Conservation (phyloP, 371 early-diverging fungal species). For the Rhizomucor pusillus region DNA sequence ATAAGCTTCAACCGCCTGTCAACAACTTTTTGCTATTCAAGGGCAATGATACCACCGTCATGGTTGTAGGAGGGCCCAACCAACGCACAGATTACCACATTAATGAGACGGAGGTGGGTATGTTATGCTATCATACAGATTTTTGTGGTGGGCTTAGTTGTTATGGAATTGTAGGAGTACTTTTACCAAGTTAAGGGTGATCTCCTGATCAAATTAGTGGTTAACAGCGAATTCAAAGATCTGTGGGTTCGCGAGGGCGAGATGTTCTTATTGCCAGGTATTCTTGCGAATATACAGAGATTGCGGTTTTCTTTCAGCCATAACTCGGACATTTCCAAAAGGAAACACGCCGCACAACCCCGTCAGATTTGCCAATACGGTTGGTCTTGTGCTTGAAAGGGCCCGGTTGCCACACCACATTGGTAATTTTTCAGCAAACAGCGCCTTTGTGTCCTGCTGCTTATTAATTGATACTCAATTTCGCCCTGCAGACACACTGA, state of each 20-base stretch:
- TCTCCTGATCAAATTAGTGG: conserved; percentile 85
- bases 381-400: conserved; percentile 94
- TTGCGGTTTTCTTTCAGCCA: conserved; percentile 1
- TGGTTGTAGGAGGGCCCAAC: conserved; percentile 87
- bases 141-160: not conserved
- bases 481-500: conserved; percentile 60
- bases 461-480: not conserved
- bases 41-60: conserved; percentile 82
- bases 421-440: conserved; percentile 63
- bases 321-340: conserved; percentile 16
- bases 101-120: conserved; percentile 86
- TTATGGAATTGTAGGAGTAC: conserved; percentile 84
- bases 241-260: conserved; percentile 87
- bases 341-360: conserved; percentile 94
- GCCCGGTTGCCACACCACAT: conserved; percentile 71
- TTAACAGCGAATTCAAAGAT: conserved; percentile 76
- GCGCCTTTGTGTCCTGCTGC: conserved; percentile 6
- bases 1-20: conserved; percentile 91
- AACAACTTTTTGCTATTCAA: conserved; percentile 87
- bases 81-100: conserved; percentile 92
- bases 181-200: conserved; percentile 94
- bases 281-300: conserved; percentile 3
- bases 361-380: conserved; percentile 83
- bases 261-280: conserved; percentile 93
- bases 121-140: not conserved